These are phyloP conservation scores for Ogataea degrootiae DNA, from an alignment of 805 yeast species.

Conservation along the genomic window DNA sequence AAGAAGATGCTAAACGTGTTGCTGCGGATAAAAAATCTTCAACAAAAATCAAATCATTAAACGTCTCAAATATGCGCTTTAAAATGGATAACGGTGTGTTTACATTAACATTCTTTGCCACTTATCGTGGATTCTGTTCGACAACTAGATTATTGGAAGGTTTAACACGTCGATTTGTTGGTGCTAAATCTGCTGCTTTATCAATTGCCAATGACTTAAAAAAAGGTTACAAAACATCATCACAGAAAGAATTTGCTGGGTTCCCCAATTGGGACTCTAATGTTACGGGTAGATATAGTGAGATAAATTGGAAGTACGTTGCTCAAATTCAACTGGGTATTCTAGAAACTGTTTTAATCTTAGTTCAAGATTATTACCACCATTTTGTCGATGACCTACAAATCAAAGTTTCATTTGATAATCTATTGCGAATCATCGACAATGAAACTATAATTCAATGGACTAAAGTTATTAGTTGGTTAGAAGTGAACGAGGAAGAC, in stretches of 20 bases:
- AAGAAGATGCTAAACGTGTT: constrained; percentile 37
- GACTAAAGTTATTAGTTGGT: constrained; percentile 33
- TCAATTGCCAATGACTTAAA: constrained; percentile 36
- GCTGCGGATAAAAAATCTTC: constrained; percentile 1
- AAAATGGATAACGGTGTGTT: constrained; percentile 61
- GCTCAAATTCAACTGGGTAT: constrained; percentile 80
- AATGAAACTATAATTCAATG: constrained; percentile 53
- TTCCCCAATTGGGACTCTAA: constrained; percentile 56
- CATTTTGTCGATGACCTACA: constrained; percentile 68
- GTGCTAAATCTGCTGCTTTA: constrained; percentile 58
- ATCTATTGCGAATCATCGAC: constrained; percentile 62
- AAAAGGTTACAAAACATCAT: not conserved
- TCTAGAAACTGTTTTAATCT: constrained; percentile 65
- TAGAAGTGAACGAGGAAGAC: constrained; percentile 14
- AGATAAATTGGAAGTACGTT: constrained; percentile 60
- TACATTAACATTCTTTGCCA: constrained; percentile 64
- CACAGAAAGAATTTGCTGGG: not conserved
- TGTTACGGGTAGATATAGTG: constrained; percentile 32
- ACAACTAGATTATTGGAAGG: constrained; percentile 49
- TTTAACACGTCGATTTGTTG: constrained; percentile 50
- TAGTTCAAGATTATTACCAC: constrained; percentile 67
- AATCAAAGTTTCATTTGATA: constrained; percentile 56
- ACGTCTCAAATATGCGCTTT: constrained; percentile 25
- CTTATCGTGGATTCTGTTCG: constrained; percentile 62
- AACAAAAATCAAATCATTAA: not conserved